A percentile compares a stretch with the other conserved stretches of the same genome.
These are phyloP conservation scores for Nicotiana obtusifolia DNA, from an alignment of 257 asterid species.

Conservation along the genomic window DNA sequence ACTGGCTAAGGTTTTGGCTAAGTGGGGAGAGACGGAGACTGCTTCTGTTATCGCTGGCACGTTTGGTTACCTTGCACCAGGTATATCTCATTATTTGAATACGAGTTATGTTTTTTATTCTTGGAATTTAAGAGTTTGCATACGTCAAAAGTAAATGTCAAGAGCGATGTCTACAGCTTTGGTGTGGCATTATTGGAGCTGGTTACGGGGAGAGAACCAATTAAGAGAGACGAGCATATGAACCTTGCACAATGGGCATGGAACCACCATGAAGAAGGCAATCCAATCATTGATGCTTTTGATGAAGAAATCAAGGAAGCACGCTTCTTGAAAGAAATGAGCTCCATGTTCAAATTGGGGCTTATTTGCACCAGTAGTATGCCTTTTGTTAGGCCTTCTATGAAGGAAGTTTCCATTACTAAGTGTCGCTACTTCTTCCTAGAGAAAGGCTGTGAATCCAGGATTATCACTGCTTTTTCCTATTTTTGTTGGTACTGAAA, in stretches of 20 bases:
- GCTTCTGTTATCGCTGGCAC: slow-evolving; percentile 31
- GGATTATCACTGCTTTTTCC: background rate
- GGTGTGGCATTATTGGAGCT: slow-evolving; percentile 41
- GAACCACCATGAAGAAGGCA: slow-evolving; percentile 32
- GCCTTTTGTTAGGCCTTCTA: slow-evolving; percentile 56
- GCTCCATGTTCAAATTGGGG: slow-evolving; percentile 48
- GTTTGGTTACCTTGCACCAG: slow-evolving; percentile 36
- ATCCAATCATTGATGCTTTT: slow-evolving; percentile 25
- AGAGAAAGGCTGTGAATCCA: background rate
- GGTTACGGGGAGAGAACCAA: slow-evolving; percentile 44
- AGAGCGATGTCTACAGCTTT: slow-evolving; percentile 33
- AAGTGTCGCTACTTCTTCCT: background rate
- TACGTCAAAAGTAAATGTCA: slow-evolving; percentile 31
- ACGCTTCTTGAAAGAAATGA: slow-evolving; percentile 39
- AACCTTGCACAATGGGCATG: slow-evolving; percentile 88
- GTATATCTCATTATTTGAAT: background rate
- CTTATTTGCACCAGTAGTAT: slow-evolving; percentile 54
- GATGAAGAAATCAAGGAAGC: slow-evolving; percentile 46
- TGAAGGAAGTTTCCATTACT: slow-evolving; percentile 43
- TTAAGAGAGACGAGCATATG: slow-evolving; percentile 43
- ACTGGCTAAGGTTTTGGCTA: slow-evolving; percentile 31
- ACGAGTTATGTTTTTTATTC: background rate
- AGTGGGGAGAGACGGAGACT: slow-evolving; percentile 22
- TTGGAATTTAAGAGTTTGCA: background rate
- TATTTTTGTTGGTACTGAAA: background rate